These are phyloP conservation scores for Echeveria elegans DNA, from an alignment of 164 flowering plant genomes.

Conservation along the genomic window DNA sequence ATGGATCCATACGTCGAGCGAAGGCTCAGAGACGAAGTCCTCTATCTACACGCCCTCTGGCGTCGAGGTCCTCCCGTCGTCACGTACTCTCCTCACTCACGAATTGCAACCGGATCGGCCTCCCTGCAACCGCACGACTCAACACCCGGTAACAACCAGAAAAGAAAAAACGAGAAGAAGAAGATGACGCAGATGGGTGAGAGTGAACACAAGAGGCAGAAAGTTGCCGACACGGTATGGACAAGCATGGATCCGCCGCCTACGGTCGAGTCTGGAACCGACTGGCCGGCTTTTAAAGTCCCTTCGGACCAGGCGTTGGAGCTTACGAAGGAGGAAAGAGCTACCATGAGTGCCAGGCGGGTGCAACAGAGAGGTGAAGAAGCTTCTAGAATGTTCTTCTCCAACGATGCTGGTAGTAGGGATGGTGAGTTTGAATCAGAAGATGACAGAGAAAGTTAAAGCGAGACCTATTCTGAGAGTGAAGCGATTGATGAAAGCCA, in stretches of 20 bases:
- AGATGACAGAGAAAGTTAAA: neutral
- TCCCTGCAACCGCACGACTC: neutral
- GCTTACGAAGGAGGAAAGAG: neutral
- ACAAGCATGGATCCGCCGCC: constrained; percentile 13
- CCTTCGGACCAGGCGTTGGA: neutral
- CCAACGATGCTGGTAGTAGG: constrained; percentile 14
- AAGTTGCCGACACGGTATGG: constrained; percentile 24
- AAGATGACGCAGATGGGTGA: neutral
- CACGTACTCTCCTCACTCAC: neutral
- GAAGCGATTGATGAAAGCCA: neutral
- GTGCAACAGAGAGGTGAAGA: constrained; percentile 5
- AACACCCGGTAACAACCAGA: neutral
- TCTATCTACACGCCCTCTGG: constrained; percentile 74
- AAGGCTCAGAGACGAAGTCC: constrained; percentile 47
- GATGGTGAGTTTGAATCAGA: constrained; percentile 15
- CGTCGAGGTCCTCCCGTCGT: constrained; percentile 46
- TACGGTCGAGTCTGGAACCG: constrained; percentile 6
- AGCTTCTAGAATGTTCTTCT: neutral
- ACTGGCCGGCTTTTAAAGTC: constrained; percentile 20
- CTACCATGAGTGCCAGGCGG: constrained; percentile 1
- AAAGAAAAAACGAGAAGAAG: neutral
- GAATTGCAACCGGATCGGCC: constrained; percentile 3
- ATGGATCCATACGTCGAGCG: constrained; percentile 39
- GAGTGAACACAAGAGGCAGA: neutral
- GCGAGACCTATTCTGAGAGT: neutral